A percentile compares a stretch with the other conserved stretches of the same genome.
phyloP scores from a whole-genome alignment of 352 stramenopile genomes.

The Phytophthora foliorum region DNA sequence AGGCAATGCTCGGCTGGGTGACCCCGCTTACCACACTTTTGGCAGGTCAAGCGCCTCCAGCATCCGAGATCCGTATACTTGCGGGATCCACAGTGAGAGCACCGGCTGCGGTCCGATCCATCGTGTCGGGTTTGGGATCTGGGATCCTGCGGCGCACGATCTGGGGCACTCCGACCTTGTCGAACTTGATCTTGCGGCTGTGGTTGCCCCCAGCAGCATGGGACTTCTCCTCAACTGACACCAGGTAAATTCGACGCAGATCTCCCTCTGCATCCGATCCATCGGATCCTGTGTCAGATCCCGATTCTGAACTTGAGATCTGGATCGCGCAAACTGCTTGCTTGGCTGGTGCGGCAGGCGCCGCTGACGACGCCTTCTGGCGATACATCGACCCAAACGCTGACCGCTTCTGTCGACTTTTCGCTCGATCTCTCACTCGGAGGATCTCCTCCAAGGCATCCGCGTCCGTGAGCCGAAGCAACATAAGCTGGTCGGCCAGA shows the following conservation, averaged over 20 bases:
- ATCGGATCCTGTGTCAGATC: too few relatives aligned
- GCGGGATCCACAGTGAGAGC: slow-evolving; percentile 8
- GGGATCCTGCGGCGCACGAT: not conserved
- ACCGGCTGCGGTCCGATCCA: not conserved
- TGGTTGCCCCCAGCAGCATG: not conserved
- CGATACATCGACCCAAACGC: not conserved
- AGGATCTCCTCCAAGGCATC: not conserved
- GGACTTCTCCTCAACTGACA: not conserved
- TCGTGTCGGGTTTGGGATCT: not conserved
- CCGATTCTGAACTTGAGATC: not conserved
- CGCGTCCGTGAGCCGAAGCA: slow-evolving; percentile 1
- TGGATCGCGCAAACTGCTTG: not conserved
- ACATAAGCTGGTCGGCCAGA: slow-evolving; percentile 2
- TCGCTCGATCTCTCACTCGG: not conserved
- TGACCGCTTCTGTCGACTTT: slow-evolving; percentile 1
- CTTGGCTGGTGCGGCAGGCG: not conserved
- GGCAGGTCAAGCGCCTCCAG: slow-evolving; percentile 15
- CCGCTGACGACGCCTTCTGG: not conserved
- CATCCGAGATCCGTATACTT: slow-evolving; percentile 7
- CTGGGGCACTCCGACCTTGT: too few relatives aligned
- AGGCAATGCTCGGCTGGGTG: slow-evolving; percentile 23
- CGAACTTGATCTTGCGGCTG: too few relatives aligned
- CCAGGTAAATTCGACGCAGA: not conserved
- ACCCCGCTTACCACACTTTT: slow-evolving; percentile 9
- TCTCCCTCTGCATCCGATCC: not conserved